These are phyloP conservation scores for Neonectria sp. DNA, from an alignment of 2,329 filamentous ascomycete species.

Conservation along the genomic window DNA sequence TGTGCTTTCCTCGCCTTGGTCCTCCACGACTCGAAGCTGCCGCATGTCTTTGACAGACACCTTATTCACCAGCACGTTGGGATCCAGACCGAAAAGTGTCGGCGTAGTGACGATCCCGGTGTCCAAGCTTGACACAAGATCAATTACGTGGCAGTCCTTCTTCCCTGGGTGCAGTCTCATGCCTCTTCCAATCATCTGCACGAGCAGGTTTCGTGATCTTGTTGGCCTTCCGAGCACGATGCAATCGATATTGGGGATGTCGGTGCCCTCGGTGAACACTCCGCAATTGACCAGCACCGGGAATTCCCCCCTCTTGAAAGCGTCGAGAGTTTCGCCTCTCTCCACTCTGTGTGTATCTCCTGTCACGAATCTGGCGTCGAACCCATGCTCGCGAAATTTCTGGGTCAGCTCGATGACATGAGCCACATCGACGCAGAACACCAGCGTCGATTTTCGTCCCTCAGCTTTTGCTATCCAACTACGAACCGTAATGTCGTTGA, in stretches of 20 bases:
- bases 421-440: conserved; percentile 92
- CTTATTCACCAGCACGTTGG: conserved; percentile 80
- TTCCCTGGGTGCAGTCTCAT: conserved; percentile 88
- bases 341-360: conserved; percentile 81
- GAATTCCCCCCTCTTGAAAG: conserved; percentile 83
- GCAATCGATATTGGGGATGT: conserved; percentile 98
- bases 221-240: conserved; percentile 91
- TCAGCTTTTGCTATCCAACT: conserved; percentile 86
- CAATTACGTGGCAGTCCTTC: conserved; percentile 92
- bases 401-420: conserved; percentile 84
- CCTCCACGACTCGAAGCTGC: conserved; percentile 64
- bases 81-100: conserved; percentile 93
- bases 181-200: conserved; percentile 98
- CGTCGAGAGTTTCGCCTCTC: conserved; percentile 78
- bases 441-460: conserved; percentile 85
- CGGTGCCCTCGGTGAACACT: conserved; percentile 97
- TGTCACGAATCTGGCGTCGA: conserved; percentile 91
- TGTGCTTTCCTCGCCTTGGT: conserved; percentile 55
- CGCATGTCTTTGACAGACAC: conserved; percentile 75
- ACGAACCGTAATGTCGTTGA: conserved; percentile 88
- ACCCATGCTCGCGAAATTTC: conserved; percentile 81
- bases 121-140: conserved; percentile 90
- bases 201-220: conserved; percentile 89
- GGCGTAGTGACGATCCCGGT: conserved; percentile 92
- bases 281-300: conserved; percentile 95